Base-by-base conservation (phyloP, 1,284 basidiomycete species). In the Cryptococcus maquisensis region DNA sequence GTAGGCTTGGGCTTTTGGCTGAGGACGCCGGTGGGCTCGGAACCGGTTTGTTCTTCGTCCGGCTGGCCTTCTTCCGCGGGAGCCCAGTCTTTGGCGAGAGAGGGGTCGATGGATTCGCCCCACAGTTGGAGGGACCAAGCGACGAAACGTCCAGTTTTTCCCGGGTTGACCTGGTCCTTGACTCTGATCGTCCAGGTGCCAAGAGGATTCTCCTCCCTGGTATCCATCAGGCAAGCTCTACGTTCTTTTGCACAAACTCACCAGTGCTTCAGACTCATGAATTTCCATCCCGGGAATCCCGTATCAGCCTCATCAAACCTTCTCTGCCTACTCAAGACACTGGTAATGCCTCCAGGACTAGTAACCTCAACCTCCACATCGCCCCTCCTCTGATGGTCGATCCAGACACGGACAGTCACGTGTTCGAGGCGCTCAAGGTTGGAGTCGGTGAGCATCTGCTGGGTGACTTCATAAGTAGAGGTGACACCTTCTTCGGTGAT, bases 261-360 rank as follows among this genome's bases (percentile, higher is more conserved):
- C 96, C 96, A 99, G 73, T 99, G 96, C 77, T 98, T 98, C 54
- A 98, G 84, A 23, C 86, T 85, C 94, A 98, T 98, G 73, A 99
- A 99, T 20, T 84, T 87, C 96, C 96, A 99, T 0, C 92, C 94
- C 24, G 85, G 84, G 73, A 83, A 96, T 5, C 96, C 96, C 10
- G 80, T 81, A 4, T 68, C 73, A 13, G 83, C 86, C 45, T 77
- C 74, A 71, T 99, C 96, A 39, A 81, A 82, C 35, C 80, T 74
- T 54, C 96, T 83, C 49, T 81, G 81, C 12, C 84, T 83, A 21
- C 88, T 93, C 39, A 99, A 78, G 9, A 97, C 80, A 68, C 91
- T 96, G 68, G 81, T 86, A 61, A 97, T 81, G 7, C 92, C 91
- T 54, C 84, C 84, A 0, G 96, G 96, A 68, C 91, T 95, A 16